Evolutionary conservation across 352 stramenopile genomes (phyloP), one percentile per base, ranked within the genome.

Genomic region (Pythium plurisporium): DNA sequence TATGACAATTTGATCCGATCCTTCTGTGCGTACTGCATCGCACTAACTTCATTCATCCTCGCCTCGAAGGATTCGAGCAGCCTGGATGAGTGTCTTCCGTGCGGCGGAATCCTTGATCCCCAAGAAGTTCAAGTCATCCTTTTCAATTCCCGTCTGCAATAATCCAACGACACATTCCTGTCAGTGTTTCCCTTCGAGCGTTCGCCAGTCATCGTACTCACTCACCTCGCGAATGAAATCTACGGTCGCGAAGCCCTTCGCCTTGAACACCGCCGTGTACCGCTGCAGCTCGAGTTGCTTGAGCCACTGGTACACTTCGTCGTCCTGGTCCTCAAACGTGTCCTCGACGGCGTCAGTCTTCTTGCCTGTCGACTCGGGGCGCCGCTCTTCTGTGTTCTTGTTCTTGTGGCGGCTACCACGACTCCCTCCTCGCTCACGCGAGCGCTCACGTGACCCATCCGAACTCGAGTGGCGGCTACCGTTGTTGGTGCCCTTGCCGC

Each of bases 201-300:
- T 27, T 20, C 50, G 7, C 26, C 19, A 25, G 10, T 36, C 10
- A 10, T 14, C 19, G 4, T 48, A 25, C 3, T 11, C 25, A 44
- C 58, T 17, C 48, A 94, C 85, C 79, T 94, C 85, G 43, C 85
- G 85, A 65, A 94, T 87, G 40, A 90, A 93, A 59, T 94, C 85
- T 31, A 94, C 62, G 11, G 81, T 78, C 20, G 67, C 55, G 31
- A 91, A 94, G 20, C 85, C 85, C 55, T 94, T 94, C 20, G 70
- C 69, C 60, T 87, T 87, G 47, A 94, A 76, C 49, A 79, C 79
- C 2, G 68, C n/a, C 3, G 76, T 73, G 56, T 82, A 90, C 36
- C 71, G 73, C 52, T 89, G 67, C 4, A 82, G 69, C 0, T 71
- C 68, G 23, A 94, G 67, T 17, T 64, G 57, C 57, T 87, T 77